phyloP scores from a whole-genome alignment of 108 stramenopile species.

The Asterionellopsis glacialis region DNA sequence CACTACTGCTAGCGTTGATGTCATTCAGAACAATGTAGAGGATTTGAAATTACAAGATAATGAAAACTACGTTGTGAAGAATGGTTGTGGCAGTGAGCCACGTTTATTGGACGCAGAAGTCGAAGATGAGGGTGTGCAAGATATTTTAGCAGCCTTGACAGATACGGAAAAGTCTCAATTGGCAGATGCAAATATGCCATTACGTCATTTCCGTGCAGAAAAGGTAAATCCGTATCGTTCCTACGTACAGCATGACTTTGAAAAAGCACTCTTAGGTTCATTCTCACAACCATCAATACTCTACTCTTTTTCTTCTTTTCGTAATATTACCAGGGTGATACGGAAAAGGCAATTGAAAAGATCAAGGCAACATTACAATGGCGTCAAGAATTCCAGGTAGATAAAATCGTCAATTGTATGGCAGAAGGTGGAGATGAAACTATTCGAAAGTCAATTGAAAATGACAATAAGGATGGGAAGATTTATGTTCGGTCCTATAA shows the following conservation, averaged over 20 bases:
- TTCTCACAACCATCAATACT: too few relatives aligned
- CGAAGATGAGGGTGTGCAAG: slow-evolving; percentile 38
- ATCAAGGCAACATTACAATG: slow-evolving; percentile 70
- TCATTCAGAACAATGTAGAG: not conserved
- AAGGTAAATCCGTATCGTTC: slow-evolving; percentile 42
- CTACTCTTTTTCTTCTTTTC: slow-evolving; percentile 1
- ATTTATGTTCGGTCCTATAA: slow-evolving; percentile 85
- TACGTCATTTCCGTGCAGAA: slow-evolving; percentile 80
- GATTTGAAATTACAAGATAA: not conserved
- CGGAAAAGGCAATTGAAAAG: slow-evolving; percentile 54
- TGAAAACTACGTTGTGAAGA: not conserved
- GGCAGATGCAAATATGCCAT: slow-evolving; percentile 65
- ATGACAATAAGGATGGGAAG: slow-evolving; percentile 80
- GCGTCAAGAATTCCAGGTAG: slow-evolving; percentile 80
- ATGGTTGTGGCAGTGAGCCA: slow-evolving; percentile 7
- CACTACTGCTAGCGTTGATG: too few relatives aligned
- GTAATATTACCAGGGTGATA: slow-evolving; percentile 29
- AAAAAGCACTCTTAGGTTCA: not conserved
- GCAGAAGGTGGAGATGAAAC: slow-evolving; percentile 20
- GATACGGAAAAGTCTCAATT: slow-evolving; percentile 42
- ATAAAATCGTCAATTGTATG: slow-evolving; percentile 24
- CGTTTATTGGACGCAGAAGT: slow-evolving; percentile 9
- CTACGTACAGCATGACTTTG: too few relatives aligned
- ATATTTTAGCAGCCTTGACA: slow-evolving; percentile 40
- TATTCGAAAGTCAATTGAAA: slow-evolving; percentile 32